Evolutionary conservation across 225 moss, liverwort and hornwort species (phyloP), one percentile per base, ranked within the genome.

Genomic region (Takakia lepidozioides): DNA sequence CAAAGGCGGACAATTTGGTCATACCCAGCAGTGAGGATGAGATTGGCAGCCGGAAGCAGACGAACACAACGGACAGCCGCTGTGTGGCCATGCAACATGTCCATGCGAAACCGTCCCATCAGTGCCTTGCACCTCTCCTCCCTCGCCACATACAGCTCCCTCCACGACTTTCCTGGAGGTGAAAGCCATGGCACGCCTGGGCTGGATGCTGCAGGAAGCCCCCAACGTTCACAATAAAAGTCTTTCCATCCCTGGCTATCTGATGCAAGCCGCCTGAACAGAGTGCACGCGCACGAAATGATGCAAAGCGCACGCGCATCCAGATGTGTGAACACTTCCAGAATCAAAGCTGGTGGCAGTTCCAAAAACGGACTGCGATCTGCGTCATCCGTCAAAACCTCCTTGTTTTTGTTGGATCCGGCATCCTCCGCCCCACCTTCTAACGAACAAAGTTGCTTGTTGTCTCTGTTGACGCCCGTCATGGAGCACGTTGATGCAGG

Each of bases 191-290:
- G n/a, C 42, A 29, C 51, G 59, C 51, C 63, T 26, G 45, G 37
- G 55, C 48, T 49, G 2, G 82, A 57, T 28, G 54, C 53, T 1
- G 62, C 72, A 4, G 90, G 95, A 14, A 78, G 73, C 38, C 87
- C 95, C 95, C 95, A 98, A 5, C 90, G 87, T 58, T 98, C 90
- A 50, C 87, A 87, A 40, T 98, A 98, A 50, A 90, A 98, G 30
- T 78, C 63, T 65, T 98, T 90, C 95, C 95, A 98, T n/a, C 95
- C 95, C 67, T 90, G 82, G 55, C 95, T 90, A 48, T 98, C 90
- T 2, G 82, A 84, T 10, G 90, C 86, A 28, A 98, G 65, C 35
- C 95, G 82, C 71, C 73, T 67, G 61, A 98, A 87, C 15, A 69
- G 48, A 28, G 66, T 58, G 29, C 90, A 90, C 7, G 84, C 80